Evolutionary conservation across 2,329 filamentous ascomycete genomes (phyloP), one percentile per base, ranked within the genome.

Genomic region (Herpomyces periplanetae): DNA sequence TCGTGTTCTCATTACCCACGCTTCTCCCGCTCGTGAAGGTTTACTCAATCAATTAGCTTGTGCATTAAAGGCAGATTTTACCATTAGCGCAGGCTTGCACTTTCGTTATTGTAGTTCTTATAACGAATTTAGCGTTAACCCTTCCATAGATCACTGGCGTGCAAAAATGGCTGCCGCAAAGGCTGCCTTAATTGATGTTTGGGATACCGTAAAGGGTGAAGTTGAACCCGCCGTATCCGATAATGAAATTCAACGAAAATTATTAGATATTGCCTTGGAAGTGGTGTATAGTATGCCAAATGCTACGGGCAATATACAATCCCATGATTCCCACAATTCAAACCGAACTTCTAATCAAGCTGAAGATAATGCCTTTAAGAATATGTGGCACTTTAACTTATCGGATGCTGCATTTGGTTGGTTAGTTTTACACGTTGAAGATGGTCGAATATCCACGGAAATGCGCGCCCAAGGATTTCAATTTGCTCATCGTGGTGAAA

Each of bases 331-430:
- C n/a, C n/a, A n/a, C n/a, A n/a, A n/a, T n/a, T n/a, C n/a, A n/a
- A n/a, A n/a, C n/a, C n/a, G n/a, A n/a, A 51, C 55, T 22, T 60
- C 68, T 19, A 80, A 80, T 13, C 66, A 85, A 33, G 71, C 96
- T 8, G 80, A 96, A 26, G 80, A 96, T 45, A 88, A 73, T 31
- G 80, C 80, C 1, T 96, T 96, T 52, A 96, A 96, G 48, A 96
- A 96, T 38, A 91, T 91, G 80, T 96, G 80, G 80, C 96, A 96
- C 41, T 96, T 96, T 44, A 91, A 91, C 39, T 42, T 96, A 27
- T 80, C 80, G 12, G 80, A 96, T 44, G 80, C 80, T 21, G 75
- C 80, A 9, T 96, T 91, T 36, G 80, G 80, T 24, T 96, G 71
- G 49, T 49, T 96, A 19, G 71, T 91, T 8, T 43, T 96, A 22